Evolutionary conservation across 495 filamentous ascomycete genomes (phyloP).

Genomic region (Xylaria flabelliformis): DNA sequence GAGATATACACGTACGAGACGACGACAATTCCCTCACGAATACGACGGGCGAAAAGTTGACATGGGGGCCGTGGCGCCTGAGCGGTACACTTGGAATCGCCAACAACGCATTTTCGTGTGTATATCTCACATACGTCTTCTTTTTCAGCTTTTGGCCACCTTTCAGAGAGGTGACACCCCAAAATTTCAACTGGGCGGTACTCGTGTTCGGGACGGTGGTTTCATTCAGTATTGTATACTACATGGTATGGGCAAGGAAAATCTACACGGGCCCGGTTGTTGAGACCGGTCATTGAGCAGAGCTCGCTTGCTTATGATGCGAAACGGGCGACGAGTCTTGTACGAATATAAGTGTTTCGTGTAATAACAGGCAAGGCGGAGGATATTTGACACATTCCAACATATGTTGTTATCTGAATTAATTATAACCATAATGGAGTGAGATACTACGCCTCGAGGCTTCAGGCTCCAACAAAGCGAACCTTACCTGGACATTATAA

Average conservation of each 20-base stretch:
- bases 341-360: neutral
- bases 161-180: constrained; percentile 36
- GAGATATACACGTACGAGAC: constrained; percentile 17
- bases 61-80: constrained; percentile 53
- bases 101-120: constrained; percentile 48
- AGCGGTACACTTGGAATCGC: constrained; percentile 46
- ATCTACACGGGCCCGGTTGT: constrained; percentile 49
- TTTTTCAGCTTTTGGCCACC: constrained; percentile 57
- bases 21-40: constrained; percentile 29
- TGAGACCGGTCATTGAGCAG: constrained; percentile 19
- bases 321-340: neutral
- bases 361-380: neutral
- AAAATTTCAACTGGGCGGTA: constrained; percentile 53
- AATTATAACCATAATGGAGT: neutral
- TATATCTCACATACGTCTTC: constrained; percentile 46
- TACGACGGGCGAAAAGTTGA: constrained; percentile 33
- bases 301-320: no score
- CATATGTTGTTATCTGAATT: neutral
- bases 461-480: neutral
- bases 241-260: constrained; percentile 44
- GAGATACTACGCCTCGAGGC: neutral
- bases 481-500: neutral
- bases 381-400: neutral
- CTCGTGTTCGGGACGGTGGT: constrained; percentile 46
- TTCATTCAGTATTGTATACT: constrained; percentile 44